These are phyloP conservation scores for Quercus phellos DNA, from an alignment of 331 rosid genomes.

Conservation along the genomic window DNA sequence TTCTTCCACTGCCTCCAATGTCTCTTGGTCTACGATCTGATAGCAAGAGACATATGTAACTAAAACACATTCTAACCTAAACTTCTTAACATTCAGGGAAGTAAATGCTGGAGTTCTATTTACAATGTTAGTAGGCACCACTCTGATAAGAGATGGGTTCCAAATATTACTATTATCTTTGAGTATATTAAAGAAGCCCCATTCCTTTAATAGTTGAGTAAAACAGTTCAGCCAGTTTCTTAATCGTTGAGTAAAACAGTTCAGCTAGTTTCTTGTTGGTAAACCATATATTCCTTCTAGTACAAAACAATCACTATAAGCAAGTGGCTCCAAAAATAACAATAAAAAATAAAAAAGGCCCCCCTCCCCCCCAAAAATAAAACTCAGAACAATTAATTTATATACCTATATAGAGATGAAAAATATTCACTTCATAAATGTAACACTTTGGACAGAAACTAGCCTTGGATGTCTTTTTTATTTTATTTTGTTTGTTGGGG, in stretches of 20 bases:
- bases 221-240: neutral
- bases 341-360: too few relatives aligned
- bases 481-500: too few relatives aligned
- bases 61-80: neutral
- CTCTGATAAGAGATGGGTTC: neutral
- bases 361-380: too few relatives aligned
- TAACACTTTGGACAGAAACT: neutral
- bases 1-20: slow-evolving; percentile 51
- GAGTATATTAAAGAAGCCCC: neutral
- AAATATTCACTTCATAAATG: neutral
- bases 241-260: neutral
- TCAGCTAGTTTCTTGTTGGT: too few relatives aligned
- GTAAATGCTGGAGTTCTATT: slow-evolving; percentile 3
- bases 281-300: neutral
- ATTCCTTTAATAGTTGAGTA: neutral
- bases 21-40: slow-evolving; percentile 78
- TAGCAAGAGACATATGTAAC: slow-evolving; percentile 9
- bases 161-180: too few relatives aligned
- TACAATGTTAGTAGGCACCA: neutral
- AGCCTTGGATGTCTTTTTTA: too few relatives aligned
- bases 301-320: neutral
- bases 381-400: neutral
- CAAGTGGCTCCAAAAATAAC: neutral
- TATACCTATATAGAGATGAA: neutral
- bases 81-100: neutral